phyloP scores from a whole-genome alignment of 768 basidiomycete species.

The Boletus rubescentipes region DNA sequence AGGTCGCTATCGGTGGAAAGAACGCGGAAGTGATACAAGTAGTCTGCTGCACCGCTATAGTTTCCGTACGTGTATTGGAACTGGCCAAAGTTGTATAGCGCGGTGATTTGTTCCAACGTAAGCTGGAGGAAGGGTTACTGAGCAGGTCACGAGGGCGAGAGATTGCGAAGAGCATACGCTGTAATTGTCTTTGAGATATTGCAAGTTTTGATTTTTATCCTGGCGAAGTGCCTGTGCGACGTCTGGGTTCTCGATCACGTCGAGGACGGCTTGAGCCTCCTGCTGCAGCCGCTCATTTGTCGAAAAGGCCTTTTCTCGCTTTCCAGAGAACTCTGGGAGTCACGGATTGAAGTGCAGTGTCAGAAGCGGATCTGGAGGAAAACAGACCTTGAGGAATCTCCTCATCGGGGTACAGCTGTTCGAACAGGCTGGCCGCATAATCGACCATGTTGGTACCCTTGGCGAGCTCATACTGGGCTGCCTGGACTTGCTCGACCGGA shows the following conservation, averaged over 20 bases:
- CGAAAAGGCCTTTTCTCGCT: conserved; percentile 78
- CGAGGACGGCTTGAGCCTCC: conserved; percentile 89
- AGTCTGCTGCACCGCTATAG: conserved; percentile 95
- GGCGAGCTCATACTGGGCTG: conserved; percentile 96
- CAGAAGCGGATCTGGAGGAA: neutral
- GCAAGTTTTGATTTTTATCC: conserved; percentile 96
- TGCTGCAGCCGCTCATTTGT: conserved; percentile 84
- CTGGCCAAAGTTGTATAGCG: conserved; percentile 96
- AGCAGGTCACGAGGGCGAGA: conserved; percentile 1
- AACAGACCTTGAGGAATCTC: conserved; percentile 65
- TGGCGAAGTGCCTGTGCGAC: conserved; percentile 92
- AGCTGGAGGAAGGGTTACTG: conserved; percentile 50
- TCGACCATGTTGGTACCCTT: conserved; percentile 99
- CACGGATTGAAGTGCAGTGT: neutral
- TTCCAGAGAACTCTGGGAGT: conserved; percentile 73
- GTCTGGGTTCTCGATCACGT: conserved; percentile 96
- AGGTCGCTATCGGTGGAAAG: conserved; percentile 92
- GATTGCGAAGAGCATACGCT: conserved; percentile 49
- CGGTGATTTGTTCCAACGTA: conserved; percentile 91
- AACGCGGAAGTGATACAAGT: conserved; percentile 97
- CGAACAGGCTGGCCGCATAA: conserved; percentile 80
- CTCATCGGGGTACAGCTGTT: conserved; percentile 73
- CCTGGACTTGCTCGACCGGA: conserved; percentile 72
- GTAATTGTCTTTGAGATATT: conserved; percentile 92
- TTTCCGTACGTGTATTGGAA: conserved; percentile 99